Conservation (phyloP, 2,329 filamentous ascomycete species). For the Calonectria multiphialidica region DNA sequence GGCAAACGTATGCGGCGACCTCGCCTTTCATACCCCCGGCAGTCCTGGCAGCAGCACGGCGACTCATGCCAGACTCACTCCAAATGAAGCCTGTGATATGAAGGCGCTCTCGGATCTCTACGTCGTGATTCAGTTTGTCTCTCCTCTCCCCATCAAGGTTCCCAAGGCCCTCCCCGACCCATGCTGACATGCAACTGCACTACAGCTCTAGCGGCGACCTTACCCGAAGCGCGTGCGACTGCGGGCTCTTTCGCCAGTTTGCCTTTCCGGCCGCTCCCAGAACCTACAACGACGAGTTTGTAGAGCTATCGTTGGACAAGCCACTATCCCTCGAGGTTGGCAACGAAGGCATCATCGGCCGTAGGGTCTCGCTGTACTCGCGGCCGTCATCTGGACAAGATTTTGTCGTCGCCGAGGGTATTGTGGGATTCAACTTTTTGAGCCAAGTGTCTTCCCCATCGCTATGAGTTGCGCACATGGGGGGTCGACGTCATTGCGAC, state of each 20-base stretch:
- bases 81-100: slow-evolving; percentile 36
- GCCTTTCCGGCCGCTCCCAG: slow-evolving; percentile 39
- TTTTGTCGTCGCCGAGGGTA: slow-evolving; percentile 58
- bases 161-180: not conserved
- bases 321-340: slow-evolving; percentile 60
- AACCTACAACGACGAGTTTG: slow-evolving; percentile 26
- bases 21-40: slow-evolving; percentile 59
- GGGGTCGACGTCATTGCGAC: not conserved
- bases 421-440: slow-evolving; percentile 62
- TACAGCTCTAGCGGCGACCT: slow-evolving; percentile 57
- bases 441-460: slow-evolving; percentile 27
- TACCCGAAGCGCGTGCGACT: slow-evolving; percentile 53
- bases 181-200: slow-evolving; percentile 14
- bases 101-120: slow-evolving; percentile 42
- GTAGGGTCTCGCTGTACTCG: slow-evolving; percentile 57
- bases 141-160: not conserved
- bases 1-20: slow-evolving; percentile 48
- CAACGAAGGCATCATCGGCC: slow-evolving; percentile 60
- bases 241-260: slow-evolving; percentile 57
- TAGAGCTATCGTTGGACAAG: slow-evolving; percentile 51
- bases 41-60: slow-evolving; percentile 51
- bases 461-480: not conserved
- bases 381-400: slow-evolving; percentile 37
- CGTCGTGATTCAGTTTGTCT: slow-evolving; percentile 60
- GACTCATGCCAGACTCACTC: slow-evolving; percentile 58